Base-by-base conservation (phyloP, 257 asterid species). In the Capsicum chinense region DNA sequence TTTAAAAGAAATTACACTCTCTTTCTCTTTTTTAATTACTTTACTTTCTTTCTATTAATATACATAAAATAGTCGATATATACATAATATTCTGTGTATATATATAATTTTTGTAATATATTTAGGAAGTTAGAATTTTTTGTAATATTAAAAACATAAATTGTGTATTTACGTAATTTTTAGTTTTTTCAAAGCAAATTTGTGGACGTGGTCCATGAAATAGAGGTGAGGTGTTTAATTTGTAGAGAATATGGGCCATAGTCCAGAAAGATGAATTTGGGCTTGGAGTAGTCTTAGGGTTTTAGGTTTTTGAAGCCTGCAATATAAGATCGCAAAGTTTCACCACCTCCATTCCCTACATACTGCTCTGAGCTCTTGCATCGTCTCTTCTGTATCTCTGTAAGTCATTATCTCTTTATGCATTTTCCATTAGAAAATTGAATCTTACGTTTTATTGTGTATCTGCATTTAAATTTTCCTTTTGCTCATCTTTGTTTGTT, bases 271-370 rank as follows among this genome's bases (percentile, higher is more conserved):
- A 47, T 17, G 17, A 47, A 5, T 44, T 44, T 71, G 79, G 79
- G 58, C 37, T 71, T 71, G 39, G 37, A 70, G 14, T 16, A 70
- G 12, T 9, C 6, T 3, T 70, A 70, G 79, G 79, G 79, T 47
- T 44, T 70, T 70, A 70, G 79, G 57, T 70, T 70, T 67, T 70
- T 16, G 16, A 71, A n/a, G 80, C 58, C 58, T 71, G n/a, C 58
- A 71, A 71, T 71, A 71, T 71, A 47, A n/a, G 0, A 44, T 42
- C 37, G 79, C 79, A 71, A 2, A 42, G 35, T 47, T 16, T n/a
- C 58, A 14, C 14, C 4, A 16, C 16, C 79, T 69, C 19, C 0
- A 6, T 1, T 13, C 19, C 11, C 74, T 64, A 39, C 44, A 39
- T 4, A 47, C 58, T 47, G 58, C 57, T 71, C 44, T 39, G 44